Evolutionary conservation across 352 stramenopile species (phyloP).

Genomic region (Pythium inflatum): DNA sequence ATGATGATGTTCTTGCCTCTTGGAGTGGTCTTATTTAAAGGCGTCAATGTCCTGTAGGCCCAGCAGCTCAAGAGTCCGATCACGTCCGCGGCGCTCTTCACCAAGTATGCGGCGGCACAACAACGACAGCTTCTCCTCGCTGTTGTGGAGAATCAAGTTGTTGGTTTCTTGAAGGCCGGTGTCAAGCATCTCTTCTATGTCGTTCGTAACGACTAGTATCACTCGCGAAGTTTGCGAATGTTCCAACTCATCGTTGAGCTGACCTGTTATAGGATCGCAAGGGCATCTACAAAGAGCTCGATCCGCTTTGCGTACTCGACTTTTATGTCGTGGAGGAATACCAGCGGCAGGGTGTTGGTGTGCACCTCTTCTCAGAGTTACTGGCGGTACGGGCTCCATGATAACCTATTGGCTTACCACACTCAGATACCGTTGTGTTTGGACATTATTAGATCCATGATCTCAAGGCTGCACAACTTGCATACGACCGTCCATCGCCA

Average conservation of each 20-base stretch:
- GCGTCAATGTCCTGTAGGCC: conserved; percentile 37
- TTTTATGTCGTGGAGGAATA: conserved; percentile 67
- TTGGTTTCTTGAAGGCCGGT: conserved; percentile 70
- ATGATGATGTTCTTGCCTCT: neutral
- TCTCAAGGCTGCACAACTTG: conserved; percentile 37
- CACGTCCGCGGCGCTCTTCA: conserved; percentile 56
- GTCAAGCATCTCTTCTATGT: conserved; percentile 81
- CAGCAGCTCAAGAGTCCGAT: conserved; percentile 67
- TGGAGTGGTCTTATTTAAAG: neutral
- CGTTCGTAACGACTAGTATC: too few relatives aligned
- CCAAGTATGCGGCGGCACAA: conserved; percentile 31
- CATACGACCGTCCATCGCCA: conserved; percentile 81
- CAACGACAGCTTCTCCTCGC: conserved; percentile 52
- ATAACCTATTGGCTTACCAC: too few relatives aligned
- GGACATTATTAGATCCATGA: conserved; percentile 5
- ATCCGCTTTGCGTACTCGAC: conserved; percentile 78
- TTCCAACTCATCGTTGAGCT: too few relatives aligned
- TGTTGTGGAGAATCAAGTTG: conserved; percentile 24
- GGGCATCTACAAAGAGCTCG: conserved; percentile 74
- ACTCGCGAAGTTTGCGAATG: too few relatives aligned
- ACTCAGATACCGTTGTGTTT: neutral
- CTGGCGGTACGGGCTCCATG: conserved; percentile 39
- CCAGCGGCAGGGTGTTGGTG: conserved; percentile 66
- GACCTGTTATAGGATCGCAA: conserved; percentile 56
- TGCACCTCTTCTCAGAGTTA: conserved; percentile 64